Evolutionary conservation across 495 filamentous ascomycete genomes (phyloP), one percentile per base, ranked within the genome.

Genomic region (Lichina pygmaea): DNA sequence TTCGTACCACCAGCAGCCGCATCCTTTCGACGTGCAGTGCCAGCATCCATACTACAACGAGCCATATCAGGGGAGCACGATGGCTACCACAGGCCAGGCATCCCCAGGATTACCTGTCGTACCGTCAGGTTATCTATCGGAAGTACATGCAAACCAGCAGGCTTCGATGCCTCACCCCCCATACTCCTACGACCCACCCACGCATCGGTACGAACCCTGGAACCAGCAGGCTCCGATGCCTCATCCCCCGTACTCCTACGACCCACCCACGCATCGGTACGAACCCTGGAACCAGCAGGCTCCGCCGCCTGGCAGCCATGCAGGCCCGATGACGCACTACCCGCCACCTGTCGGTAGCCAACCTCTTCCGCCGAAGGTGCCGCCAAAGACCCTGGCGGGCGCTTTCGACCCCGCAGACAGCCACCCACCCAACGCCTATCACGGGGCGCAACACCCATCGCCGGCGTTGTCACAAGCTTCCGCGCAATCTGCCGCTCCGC

Each of bases 51-150:
- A 40, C 50, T 33, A 45, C 30, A 15, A 45, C 30, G 30, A 34
- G 0, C 43, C 34, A 34, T 32, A 45, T 15, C 43, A 45, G 32
- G 38, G 24, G 24, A 24, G 24, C 4, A 4, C 24, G 24, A 24
- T 24, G 24, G 24, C 24, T 24, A 4, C 34, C 8, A 50, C 50
- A 36, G 46, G 51, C 10, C 49, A 58, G 15, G 57, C 60, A 15
- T 65, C 66, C 30, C 57, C 60, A 6, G 64, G 59, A 32, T 62
- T 61, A 13, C 62, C 61, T 10, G 63, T 63, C 17, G 53, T 62
- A 44, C 64, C 62, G 8, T 52, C 55, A 31, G 52, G 42, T 8
- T 60, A 59, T 50, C 60, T 61, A 31, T 50, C 51, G 48, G 44
- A 45, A 33, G 39, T 48, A 8, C 52, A 55, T 9, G 55, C 58